Base-by-base conservation (phyloP, 768 basidiomycete genomes). In the Cyclocybe cylindracea region DNA sequence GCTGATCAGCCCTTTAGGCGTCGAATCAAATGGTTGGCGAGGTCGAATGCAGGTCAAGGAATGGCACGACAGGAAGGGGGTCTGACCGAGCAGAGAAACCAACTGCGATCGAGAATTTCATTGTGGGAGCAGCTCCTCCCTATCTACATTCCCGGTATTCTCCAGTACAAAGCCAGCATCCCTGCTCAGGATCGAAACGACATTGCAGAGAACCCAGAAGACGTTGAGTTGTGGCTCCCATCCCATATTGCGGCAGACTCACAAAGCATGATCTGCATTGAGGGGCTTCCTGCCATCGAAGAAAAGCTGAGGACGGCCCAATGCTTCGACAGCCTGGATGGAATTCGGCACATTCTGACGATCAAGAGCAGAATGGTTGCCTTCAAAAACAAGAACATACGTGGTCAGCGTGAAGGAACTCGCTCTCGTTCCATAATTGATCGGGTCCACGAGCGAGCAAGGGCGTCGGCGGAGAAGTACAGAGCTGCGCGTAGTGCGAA, bases 91-190 rank as follows among this genome's bases (percentile, higher is more conserved):
- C 57, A 58, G 18, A 10, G 44, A 4, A 55, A 50, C 14, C 38
- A 41, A 4, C 19, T 60, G n/a, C 31, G 18, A 4, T 24, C 50
- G 32, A 47, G 53, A 29, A 48, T 57, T 11, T 34, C 39, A 6
- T 14, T 29, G n/a, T 55, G 48, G 41, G 58, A 55, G 42, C 48
- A 48, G 24, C 33, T 56, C 4, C 48, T 40, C 11, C 44, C 51
- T 2, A 46, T 59, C 16, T 62, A 57, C 18, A 55, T 60, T 51
- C 58, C 56, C 5, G 50, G 56, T 8, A 42, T 60, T 13, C 47
- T 50, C 2, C 47, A 54, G 29, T 51, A 49, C 34, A 39, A 33
- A 16, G 18, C n/a, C n/a, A n/a, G 37, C 10, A 5, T 14, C 14
- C 1, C 24, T 46, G 10, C 10, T 44, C 3, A 2, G 18, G 9